Percentiles rank a stretch among this genome's conserved stretches.
phyloP scores from a whole-genome alignment of 345 rosid genomes.

The Eutrema japonicum region DNA sequence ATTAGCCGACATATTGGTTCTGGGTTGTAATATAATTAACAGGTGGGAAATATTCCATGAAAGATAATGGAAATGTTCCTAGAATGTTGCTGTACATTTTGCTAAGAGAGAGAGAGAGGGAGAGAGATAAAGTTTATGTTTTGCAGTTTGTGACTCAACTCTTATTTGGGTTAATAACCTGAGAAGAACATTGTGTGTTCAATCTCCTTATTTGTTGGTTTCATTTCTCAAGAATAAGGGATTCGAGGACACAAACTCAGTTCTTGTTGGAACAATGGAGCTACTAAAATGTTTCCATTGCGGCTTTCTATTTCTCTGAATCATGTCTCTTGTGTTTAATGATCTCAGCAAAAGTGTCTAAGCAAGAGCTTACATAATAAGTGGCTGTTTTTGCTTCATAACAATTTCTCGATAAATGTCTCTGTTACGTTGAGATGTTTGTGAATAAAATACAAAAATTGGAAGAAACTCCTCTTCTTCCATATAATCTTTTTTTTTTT shows the following conservation, averaged over 20 bases:
- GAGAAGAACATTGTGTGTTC: conserved; percentile 8
- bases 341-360: not conserved
- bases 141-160: conserved; percentile 9
- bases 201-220: not conserved
- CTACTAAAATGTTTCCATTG: not conserved
- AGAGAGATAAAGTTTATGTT: not conserved
- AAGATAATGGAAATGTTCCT: conserved; percentile 21
- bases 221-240: too few relatives aligned
- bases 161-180: conserved; percentile 8
- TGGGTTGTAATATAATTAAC: conserved; percentile 29
- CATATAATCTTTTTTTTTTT: too few relatives aligned
- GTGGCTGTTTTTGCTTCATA: not conserved
- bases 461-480: not conserved
- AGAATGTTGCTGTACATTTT: conserved; percentile 22
- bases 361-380: not conserved
- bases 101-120: conserved; percentile 5
- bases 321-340: not conserved
- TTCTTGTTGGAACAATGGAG: too few relatives aligned
- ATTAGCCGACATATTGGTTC: not conserved
- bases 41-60: conserved; percentile 21
- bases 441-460: not conserved
- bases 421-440: not conserved
- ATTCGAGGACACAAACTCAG: too few relatives aligned
- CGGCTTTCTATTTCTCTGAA: not conserved
- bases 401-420: not conserved